These are phyloP conservation scores for Stellera chamaejasme DNA, from an alignment of 345 rosid genomes.

Conservation along the genomic window DNA sequence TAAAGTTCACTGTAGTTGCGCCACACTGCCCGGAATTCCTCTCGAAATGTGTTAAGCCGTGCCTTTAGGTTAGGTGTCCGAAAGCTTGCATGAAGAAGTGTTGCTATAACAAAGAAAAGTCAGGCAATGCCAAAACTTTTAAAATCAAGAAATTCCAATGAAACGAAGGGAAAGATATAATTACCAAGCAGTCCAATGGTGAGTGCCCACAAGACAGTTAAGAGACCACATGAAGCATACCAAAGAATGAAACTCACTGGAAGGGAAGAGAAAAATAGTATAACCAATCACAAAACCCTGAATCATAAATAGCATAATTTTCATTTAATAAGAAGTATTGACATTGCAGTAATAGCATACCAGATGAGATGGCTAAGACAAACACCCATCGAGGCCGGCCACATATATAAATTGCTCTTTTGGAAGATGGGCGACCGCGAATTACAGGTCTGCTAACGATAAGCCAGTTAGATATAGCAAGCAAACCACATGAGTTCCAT, in stretches of 20 bases:
- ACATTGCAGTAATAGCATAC: slow-evolving; percentile 24
- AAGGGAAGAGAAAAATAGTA: not conserved
- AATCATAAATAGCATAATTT: not conserved
- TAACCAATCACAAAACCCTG: slow-evolving; percentile 8
- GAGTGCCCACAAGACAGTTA: slow-evolving; percentile 78
- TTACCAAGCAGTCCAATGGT: slow-evolving; percentile 75
- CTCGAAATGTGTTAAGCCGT: slow-evolving; percentile 88
- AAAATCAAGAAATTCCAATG: not conserved
- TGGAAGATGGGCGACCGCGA: slow-evolving; percentile 91
- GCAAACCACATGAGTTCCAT: slow-evolving; percentile 2
- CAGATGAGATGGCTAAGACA: slow-evolving; percentile 61
- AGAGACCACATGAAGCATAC: slow-evolving; percentile 80
- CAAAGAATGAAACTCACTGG: slow-evolving; percentile 70
- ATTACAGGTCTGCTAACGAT: slow-evolving; percentile 62
- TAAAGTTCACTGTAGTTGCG: slow-evolving; percentile 95
- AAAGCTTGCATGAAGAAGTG: slow-evolving; percentile 83
- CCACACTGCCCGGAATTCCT: slow-evolving; percentile 97
- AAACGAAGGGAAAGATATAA: slow-evolving; percentile 11
- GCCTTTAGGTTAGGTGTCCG: slow-evolving; percentile 97
- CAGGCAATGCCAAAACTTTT: slow-evolving; percentile 7
- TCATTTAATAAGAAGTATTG: not conserved
- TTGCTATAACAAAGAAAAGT: slow-evolving; percentile 37
- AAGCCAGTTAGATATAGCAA: slow-evolving; percentile 9
- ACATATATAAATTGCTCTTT: slow-evolving; percentile 72
- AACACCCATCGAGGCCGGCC: slow-evolving; percentile 93